Base-by-base conservation (phyloP, 2,329 filamentous ascomycete species). In the Zasmidium citrigriseum region DNA sequence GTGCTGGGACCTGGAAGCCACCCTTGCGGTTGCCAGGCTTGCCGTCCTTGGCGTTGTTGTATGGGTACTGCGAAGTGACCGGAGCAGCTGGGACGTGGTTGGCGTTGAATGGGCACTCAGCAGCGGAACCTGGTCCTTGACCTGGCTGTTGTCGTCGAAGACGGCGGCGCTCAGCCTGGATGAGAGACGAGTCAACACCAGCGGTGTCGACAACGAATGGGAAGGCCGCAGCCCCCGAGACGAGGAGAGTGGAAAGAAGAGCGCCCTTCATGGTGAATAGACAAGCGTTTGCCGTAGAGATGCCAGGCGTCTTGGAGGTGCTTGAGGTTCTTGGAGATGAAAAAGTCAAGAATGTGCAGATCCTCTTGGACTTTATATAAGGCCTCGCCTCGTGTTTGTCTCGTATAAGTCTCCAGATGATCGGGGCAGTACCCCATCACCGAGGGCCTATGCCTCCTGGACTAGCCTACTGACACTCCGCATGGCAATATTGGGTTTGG, bases 1-100 rank as follows among this genome's bases (percentile, higher is more conserved):
- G 65, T 12, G 73, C 77, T 23, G 79, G 78, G 0, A 81, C 78
- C 50, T 74, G 69, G 59, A 74, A 78, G 1, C 78, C 77, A 50
- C 79, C 78, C 38, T 65, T 70, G 1, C 72, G 73, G 7, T 71
- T 76, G 2, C 78, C 78, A n/a, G 69, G 72, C 10, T 65, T 14
- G 46, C 78, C 78, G 53, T 79, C 74, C 58, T 73, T 73, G 2
- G 78, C 77, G 21, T 72, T 71, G 45, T 75, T 76, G 64, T 81
- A 80, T n/a, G 75, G 76, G 52, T 69, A 78, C 54, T 71, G 52
- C 14, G 61, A 48, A 9, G 68, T 73, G 55, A 74, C 68, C 0
- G 73, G 70, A 12, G 68, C 70, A 4, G 75, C 57, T 34, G 57
- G 57, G 21, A 56, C 46, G 49, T 60, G 75, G 49, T 76, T 68